Percentiles rank a stretch among this genome's conserved stretches.
Conservation (phyloP, 1,284 basidiomycete species). For the Pseudozyma hubeiensis region DNA sequence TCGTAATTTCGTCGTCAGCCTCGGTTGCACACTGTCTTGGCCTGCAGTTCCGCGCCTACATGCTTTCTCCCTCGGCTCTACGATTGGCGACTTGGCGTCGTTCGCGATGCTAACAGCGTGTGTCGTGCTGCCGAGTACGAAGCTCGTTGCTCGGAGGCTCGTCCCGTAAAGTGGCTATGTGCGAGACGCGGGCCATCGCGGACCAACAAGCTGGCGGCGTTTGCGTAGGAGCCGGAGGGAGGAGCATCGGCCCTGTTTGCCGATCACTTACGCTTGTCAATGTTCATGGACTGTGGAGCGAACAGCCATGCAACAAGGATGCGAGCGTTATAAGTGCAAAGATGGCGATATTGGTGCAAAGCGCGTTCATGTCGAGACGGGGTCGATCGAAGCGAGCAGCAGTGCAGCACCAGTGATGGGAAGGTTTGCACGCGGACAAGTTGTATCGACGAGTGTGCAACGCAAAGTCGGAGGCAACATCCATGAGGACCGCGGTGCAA, state of each 20-base stretch:
- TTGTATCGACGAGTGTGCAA: constrained; percentile 8
- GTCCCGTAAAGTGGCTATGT: no score
- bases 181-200: no score
- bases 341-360: neutral
- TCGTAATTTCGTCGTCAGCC: constrained; percentile 4
- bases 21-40: constrained; percentile 1
- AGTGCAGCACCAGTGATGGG: neutral
- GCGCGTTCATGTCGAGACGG: neutral
- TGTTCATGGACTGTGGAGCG: constrained; percentile 54
- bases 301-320: constrained; percentile 20
- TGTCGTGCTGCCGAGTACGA: no score
- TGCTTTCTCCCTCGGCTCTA: constrained; percentile 5
- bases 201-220: neutral
- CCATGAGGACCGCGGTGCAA: neutral
- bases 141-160: no score
- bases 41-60: constrained; percentile 2
- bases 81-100: no score
- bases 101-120: no score
- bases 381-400: constrained; percentile 3
- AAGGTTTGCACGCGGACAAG: neutral
- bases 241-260: neutral
- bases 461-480: constrained; percentile 1
- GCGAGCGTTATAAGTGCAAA: neutral
- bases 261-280: constrained; percentile 59
- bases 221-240: neutral